Base-by-base conservation (phyloP, 305 asterid species). In the Fraxinus velutina region DNA sequence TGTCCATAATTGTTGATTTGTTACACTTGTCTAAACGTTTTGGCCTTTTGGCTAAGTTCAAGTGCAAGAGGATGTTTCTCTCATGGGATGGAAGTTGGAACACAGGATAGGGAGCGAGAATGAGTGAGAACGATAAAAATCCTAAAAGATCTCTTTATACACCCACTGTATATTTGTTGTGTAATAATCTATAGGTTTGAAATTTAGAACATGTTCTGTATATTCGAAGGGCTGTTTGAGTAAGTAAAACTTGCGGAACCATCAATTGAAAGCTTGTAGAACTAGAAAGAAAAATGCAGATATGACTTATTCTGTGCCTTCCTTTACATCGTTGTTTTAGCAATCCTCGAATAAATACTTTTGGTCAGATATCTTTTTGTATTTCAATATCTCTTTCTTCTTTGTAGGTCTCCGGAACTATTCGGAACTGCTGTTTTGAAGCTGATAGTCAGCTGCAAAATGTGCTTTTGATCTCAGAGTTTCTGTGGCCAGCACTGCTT, bases 381-480 rank as follows among this genome's bases (percentile, higher is more conserved):
- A 3, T 21, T 27, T 66, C 19, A 21, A 4, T 10, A 13, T 57
- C 78, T 60, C 64, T 82, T 9, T 34, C 68, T 81, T 73, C 81
- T 79, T n/a, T 78, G 55, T 83, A 96, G 98, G 96, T 96, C 5
- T 86, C 97, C 0, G 98, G 98, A 86, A 96, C 98, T 39, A 92
- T 96, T 77, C 93, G 98, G 19, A 94, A 94, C 87, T 94, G 98
- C 88, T 96, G 98, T 84, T 96, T 94, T 80, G 98, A 96, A 90
- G 98, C 99, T 39, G 97, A 94, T 73, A 88, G 84, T 76, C 98
- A 91, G 82, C 89, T 94, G 60, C 98, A 90, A 68, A 89, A 93
- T 88, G 87, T 96, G 86, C 97, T 96, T 83, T 86, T 94, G 66
- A 85, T 88, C 79, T 92, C 98, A 2, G 99, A 94, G 87, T 96